These are phyloP conservation scores for Paecilomyces niveus DNA, from an alignment of 2,329 filamentous ascomycete species.

Conservation along the genomic window DNA sequence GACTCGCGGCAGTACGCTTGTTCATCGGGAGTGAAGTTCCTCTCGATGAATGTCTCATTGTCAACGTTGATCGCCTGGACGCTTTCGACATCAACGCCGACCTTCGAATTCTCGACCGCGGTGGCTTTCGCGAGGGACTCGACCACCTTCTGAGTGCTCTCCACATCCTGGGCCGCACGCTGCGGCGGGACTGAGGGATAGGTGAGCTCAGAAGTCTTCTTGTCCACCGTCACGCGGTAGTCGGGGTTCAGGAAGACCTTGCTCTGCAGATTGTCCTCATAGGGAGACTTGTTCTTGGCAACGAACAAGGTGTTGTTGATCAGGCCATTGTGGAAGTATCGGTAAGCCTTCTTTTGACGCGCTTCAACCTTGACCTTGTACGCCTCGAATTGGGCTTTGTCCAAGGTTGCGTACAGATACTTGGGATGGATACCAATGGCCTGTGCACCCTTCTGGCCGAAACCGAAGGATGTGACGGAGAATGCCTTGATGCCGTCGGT, in stretches of 20 bases:
- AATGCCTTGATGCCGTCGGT: conserved; percentile 98
- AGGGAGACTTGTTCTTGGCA: conserved; percentile 86
- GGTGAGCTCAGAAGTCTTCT: conserved; percentile 73
- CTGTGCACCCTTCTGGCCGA: conserved; percentile 97
- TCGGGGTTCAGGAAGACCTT: conserved; percentile 90
- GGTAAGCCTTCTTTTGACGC: conserved; percentile 96
- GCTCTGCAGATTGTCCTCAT: conserved; percentile 78
- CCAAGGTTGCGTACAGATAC: conserved; percentile 91
- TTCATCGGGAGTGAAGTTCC: conserved; percentile 85
- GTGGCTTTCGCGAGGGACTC: conserved; percentile 67
- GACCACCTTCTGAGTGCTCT: conserved; percentile 67
- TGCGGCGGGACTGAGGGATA: conserved; percentile 67
- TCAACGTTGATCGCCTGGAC: conserved; percentile 82
- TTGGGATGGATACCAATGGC: conserved; percentile 94
- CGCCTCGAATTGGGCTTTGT: conserved; percentile 69
- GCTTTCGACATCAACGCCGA: conserved; percentile 91
- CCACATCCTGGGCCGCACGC: conserved; percentile 47
- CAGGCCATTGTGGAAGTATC: conserved; percentile 96
- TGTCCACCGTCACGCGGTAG: conserved; percentile 75
- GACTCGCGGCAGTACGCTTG: conserved; percentile 79
- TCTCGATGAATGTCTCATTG: conserved; percentile 87
- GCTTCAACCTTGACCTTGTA: conserved; percentile 87
- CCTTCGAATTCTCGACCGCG: conserved; percentile 59
- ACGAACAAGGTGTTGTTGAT: conserved; percentile 98
- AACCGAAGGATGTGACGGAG: conserved; percentile 97